These are phyloP conservation scores for Pachysolen tannophilus DNA, from an alignment of 805 yeast species.

Conservation along the genomic window DNA sequence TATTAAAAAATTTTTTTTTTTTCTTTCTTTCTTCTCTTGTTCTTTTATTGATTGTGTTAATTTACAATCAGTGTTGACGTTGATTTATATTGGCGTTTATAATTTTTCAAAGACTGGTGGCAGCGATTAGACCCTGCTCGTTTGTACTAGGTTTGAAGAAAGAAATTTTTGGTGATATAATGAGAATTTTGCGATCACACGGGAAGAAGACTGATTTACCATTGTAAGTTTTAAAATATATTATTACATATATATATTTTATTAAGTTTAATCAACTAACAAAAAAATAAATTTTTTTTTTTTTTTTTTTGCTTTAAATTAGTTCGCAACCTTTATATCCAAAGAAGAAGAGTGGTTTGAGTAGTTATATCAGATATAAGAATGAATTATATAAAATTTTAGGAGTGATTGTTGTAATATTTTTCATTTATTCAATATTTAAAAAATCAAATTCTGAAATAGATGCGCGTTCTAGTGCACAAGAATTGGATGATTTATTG, in stretches of 20 bases:
- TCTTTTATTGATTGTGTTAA: neutral
- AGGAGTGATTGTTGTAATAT: neutral
- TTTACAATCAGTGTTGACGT: conserved; percentile 13
- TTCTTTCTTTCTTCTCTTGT: neutral
- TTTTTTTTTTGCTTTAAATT: too few relatives aligned
- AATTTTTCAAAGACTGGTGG: too few relatives aligned
- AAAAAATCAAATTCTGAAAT: too few relatives aligned
- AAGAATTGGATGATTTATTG: neutral
- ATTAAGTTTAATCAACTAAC: neutral
- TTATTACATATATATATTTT: too few relatives aligned
- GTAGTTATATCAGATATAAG: neutral
- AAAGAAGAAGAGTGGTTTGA: neutral
- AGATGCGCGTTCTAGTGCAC: neutral
- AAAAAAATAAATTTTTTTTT: neutral
- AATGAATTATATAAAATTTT: neutral
- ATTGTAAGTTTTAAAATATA: conserved; percentile 31
- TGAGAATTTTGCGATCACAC: too few relatives aligned
- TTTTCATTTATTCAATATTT: too few relatives aligned
- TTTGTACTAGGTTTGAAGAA: too few relatives aligned
- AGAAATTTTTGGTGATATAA: too few relatives aligned
- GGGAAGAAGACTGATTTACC: conserved; percentile 43
- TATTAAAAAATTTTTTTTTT: too few relatives aligned
- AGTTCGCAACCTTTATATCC: conserved; percentile 8
- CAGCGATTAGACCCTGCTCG: too few relatives aligned
- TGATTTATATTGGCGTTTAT: too few relatives aligned